These are phyloP conservation scores for Lasiodiplodia gonubiensis DNA, from an alignment of 2,329 filamentous ascomycete genomes.

Conservation along the genomic window DNA sequence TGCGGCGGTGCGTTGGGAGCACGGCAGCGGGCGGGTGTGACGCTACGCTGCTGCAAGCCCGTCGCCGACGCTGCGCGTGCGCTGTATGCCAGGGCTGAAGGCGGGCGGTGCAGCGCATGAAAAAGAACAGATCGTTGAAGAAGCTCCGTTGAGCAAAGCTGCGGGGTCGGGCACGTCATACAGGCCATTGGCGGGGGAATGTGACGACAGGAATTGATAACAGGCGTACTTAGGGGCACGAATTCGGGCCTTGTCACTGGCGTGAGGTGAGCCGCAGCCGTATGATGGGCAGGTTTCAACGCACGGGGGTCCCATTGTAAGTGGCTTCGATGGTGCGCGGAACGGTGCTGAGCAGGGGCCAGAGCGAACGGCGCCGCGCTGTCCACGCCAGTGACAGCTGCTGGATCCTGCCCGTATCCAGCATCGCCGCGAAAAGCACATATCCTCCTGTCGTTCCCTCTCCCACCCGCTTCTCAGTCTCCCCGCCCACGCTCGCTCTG, in stretches of 20 bases:
- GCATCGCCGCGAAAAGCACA: constrained; percentile 14
- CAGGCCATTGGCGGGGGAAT: background rate
- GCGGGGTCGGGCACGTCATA: constrained; percentile 5
- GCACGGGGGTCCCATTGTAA: constrained; percentile 10
- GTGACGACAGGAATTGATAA: background rate
- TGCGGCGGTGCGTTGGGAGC: background rate
- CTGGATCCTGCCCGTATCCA: constrained; percentile 22
- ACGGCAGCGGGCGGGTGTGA: constrained; percentile 21
- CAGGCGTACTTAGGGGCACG: background rate
- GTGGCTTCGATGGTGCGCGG: constrained; percentile 21
- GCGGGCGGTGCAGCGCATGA: background rate
- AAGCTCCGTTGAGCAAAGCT: background rate
- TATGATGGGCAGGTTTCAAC: constrained; percentile 16
- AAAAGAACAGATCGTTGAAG: background rate
- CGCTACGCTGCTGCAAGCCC: background rate
- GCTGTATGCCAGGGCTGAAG: constrained; percentile 6
- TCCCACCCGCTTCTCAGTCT: background rate
- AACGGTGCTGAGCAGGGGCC: constrained; percentile 13
- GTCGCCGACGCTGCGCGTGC: background rate
- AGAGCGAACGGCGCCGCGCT: background rate
- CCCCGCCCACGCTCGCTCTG: constrained; percentile 17
- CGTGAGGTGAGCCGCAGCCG: background rate
- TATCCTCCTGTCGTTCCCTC: constrained; percentile 1
- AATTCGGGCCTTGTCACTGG: constrained; percentile 11
- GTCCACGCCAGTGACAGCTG: constrained; percentile 17